Conservation (phyloP, 441 rosid genomes). For the Cnidoscolus chayamansa region DNA sequence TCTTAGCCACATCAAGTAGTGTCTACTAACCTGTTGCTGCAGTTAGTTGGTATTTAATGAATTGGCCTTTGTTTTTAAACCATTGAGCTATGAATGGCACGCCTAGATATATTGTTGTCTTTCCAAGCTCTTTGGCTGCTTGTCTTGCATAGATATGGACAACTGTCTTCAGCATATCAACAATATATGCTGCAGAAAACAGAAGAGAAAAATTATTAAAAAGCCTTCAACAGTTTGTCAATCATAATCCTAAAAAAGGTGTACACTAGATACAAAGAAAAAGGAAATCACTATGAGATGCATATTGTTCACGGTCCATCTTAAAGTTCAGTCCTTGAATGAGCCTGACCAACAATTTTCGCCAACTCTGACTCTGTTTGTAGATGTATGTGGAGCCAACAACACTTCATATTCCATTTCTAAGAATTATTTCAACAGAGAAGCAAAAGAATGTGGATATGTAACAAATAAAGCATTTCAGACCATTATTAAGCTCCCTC, state of each 20-base stretch:
- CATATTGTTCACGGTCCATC: not conserved
- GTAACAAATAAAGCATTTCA: no score
- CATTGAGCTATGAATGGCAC: slow-evolving; percentile 93
- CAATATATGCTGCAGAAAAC: slow-evolving; percentile 76
- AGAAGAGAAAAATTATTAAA: slow-evolving; percentile 12
- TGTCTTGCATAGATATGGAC: slow-evolving; percentile 89
- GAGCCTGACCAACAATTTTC: not conserved
- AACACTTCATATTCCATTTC: not conserved
- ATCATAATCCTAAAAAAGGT: not conserved
- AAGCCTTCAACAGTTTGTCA: not conserved
- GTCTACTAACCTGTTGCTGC: slow-evolving; percentile 84
- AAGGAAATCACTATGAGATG: not conserved
- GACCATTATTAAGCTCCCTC: no score
- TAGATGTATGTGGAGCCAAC: not conserved
- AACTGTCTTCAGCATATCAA: slow-evolving; percentile 88
- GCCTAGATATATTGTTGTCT: slow-evolving; percentile 70
- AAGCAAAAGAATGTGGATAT: not conserved
- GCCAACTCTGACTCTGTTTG: not conserved
- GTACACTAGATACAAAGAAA: not conserved
- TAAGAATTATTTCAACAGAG: not conserved
- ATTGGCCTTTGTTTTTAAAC: slow-evolving; percentile 97
- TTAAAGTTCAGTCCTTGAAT: not conserved
- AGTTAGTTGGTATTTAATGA: slow-evolving; percentile 82
- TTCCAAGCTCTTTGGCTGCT: slow-evolving; percentile 95
- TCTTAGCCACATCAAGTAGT: slow-evolving; percentile 19